Percentiles rank a stretch among this genome's conserved stretches.
Conservation (phyloP, 768 basidiomycete species). For the Trametes elegans region DNA sequence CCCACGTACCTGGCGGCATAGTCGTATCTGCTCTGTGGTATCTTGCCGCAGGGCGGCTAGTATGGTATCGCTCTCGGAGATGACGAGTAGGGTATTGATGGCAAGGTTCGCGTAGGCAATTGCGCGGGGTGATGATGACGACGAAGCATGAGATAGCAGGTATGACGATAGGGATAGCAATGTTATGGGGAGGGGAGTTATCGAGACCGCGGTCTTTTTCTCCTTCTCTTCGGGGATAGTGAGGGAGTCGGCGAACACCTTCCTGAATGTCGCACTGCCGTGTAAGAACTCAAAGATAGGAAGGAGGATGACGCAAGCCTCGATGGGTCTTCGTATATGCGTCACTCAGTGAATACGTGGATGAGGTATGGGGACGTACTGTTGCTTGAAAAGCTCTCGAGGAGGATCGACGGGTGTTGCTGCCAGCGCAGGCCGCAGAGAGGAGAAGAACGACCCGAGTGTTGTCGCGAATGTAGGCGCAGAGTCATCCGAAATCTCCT, state of each 20-base stretch:
- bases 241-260: slow-evolving; percentile 40
- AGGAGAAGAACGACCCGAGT: slow-evolving; percentile 50
- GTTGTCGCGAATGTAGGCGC: slow-evolving; percentile 48
- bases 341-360: neutral
- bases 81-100: slow-evolving; percentile 49
- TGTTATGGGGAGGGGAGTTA: slow-evolving; percentile 43
- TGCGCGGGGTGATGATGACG: slow-evolving; percentile 54
- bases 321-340: slow-evolving; percentile 49
- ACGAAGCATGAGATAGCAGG: slow-evolving; percentile 64
- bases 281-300: slow-evolving; percentile 61
- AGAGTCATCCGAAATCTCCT: slow-evolving; percentile 51
- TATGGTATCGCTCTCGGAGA: slow-evolving; percentile 48
- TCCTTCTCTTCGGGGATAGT: slow-evolving; percentile 20
- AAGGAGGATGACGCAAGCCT: slow-evolving; percentile 56
- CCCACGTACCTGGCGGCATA: slow-evolving; percentile 67
- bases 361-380: slow-evolving; percentile 34
- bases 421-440: slow-evolving; percentile 51
- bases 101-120: slow-evolving; percentile 60
- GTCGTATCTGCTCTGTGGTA: slow-evolving; percentile 40
- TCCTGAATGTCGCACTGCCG: slow-evolving; percentile 47
- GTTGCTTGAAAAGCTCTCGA: slow-evolving; percentile 54
- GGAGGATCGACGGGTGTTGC: slow-evolving; percentile 45
- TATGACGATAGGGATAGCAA: slow-evolving; percentile 62
- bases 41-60: slow-evolving; percentile 47
- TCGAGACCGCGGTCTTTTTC: slow-evolving; percentile 21